Evolutionary conservation across 2,329 filamentous ascomycete species (phyloP), one percentile per base, ranked within the genome.

Genomic region (Trichoderma semiorbis): DNA sequence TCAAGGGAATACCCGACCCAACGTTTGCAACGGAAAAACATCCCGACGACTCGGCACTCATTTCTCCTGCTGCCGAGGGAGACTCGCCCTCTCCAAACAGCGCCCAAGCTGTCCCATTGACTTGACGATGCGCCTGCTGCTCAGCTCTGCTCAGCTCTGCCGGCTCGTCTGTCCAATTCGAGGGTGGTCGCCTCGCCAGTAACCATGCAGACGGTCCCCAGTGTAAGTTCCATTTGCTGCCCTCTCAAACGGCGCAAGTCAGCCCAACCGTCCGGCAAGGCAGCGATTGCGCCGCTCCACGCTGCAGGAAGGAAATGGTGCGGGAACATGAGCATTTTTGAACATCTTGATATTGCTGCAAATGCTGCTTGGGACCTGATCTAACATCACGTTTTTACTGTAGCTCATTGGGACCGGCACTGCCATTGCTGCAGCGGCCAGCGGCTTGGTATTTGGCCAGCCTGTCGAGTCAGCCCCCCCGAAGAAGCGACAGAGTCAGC

Each of bases 331-430:
- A 32, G 30, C 28, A 14, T 53, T 26, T 53, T 26, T 36, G 36
- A 18, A 18, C 55, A 30, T 43, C 39, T 43, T 43, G 55, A 43
- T 75, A n/a, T 43, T n/a, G 39, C 39, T 69, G 57, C 36, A 11
- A 36, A 12, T 36, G 34, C 12, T 60, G 30, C 58, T 43, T 47
- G 53, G 57, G 57, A 69, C 14, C 12, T 53, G 36, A 16, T 69
- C 67, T 69, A 53, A 69, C 57, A n/a, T 3, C 62, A 26, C 77
- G 70, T 74, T 73, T 74, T 73, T 73, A 72, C 64, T 68, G 63
- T 77, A 90, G 88, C 87, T 90, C 77, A 86, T 89, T 81, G 88
- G 87, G 80, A 86, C 88, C 76, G 87, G 88, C 80, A 88, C 87
- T 81, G 87, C 87, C 75, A 85, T 89, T 79, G 88, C 88, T 81